Evolutionary conservation across 129 eudicot genomes (phyloP).

Genomic region (Dittrichia graveolens): DNA sequence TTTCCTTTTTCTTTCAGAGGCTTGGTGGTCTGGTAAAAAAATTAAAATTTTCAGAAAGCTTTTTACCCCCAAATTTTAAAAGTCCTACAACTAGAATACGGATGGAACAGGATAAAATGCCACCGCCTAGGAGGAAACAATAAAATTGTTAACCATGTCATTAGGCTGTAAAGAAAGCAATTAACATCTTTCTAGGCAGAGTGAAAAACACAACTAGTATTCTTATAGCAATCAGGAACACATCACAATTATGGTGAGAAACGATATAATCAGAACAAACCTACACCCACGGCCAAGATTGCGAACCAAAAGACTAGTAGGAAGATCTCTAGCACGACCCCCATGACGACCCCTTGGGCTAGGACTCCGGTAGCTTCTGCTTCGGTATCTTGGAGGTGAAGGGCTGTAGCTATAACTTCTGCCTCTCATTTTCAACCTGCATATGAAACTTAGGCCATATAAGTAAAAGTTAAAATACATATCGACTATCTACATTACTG

Average conservation of each 20-base stretch:
- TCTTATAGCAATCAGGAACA: neutral
- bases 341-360: constrained; percentile 62
- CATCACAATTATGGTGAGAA: neutral
- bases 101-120: neutral
- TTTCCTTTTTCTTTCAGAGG: neutral
- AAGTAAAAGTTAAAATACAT: neutral
- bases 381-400: constrained; percentile 64
- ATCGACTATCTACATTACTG: neutral
- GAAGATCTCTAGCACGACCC: constrained; percentile 56
- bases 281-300: constrained; percentile 79
- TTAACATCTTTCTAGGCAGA: neutral
- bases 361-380: constrained; percentile 68
- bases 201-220: neutral
- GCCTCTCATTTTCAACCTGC: constrained; percentile 62
- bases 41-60: neutral
- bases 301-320: constrained; percentile 84
- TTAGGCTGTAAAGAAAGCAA: neutral
- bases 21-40: neutral
- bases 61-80: neutral
- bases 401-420: constrained; percentile 87
- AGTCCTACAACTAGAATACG: neutral
- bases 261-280: constrained; percentile 29
- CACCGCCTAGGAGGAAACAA: neutral
- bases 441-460: neutral
- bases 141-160: neutral